phyloP scores from a whole-genome alignment of 164 flowering plant genomes.

The Chloranthus sessilifolius region DNA sequence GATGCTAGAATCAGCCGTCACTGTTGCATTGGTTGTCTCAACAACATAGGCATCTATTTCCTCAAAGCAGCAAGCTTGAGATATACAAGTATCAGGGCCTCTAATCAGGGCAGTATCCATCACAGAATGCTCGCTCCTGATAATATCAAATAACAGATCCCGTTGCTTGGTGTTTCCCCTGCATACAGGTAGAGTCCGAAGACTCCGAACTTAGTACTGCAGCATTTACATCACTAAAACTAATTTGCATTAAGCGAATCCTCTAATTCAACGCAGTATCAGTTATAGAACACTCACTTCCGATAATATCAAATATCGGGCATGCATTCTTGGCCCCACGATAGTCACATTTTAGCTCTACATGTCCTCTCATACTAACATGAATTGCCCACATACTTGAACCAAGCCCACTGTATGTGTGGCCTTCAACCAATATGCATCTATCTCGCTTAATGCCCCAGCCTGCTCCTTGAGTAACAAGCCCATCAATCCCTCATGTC shows the following conservation, averaged over 20 bases:
- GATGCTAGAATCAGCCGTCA: conserved; percentile 65
- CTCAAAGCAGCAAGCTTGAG: conserved; percentile 24
- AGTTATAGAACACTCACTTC: conserved; percentile 60
- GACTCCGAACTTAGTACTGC: too few species aligned
- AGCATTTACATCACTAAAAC: too few species aligned
- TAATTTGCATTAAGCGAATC: too few species aligned
- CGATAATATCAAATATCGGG: conserved; percentile 49
- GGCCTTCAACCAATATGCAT: too few species aligned
- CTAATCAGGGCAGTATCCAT: conserved; percentile 41
- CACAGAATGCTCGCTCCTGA: conserved; percentile 65
- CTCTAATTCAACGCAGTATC: conserved; percentile 40
- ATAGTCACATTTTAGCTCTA: too few species aligned
- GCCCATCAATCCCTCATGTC: too few species aligned
- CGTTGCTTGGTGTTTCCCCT: conserved; percentile 76
- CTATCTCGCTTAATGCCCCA: too few species aligned
- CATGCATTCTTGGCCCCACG: too few species aligned
- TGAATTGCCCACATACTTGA: too few species aligned
- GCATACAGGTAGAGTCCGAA: conserved; percentile 20
- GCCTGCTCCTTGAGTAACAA: too few species aligned
- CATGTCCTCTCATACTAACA: too few species aligned
- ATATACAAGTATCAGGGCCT: conserved; percentile 32
- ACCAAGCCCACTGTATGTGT: too few species aligned
- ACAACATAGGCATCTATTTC: conserved; percentile 45
- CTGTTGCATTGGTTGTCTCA: conserved; percentile 66
- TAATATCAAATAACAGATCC: conserved; percentile 48